Base-by-base conservation (phyloP, 2,329 filamentous ascomycete genomes). In the Chaetomium sp. region DNA sequence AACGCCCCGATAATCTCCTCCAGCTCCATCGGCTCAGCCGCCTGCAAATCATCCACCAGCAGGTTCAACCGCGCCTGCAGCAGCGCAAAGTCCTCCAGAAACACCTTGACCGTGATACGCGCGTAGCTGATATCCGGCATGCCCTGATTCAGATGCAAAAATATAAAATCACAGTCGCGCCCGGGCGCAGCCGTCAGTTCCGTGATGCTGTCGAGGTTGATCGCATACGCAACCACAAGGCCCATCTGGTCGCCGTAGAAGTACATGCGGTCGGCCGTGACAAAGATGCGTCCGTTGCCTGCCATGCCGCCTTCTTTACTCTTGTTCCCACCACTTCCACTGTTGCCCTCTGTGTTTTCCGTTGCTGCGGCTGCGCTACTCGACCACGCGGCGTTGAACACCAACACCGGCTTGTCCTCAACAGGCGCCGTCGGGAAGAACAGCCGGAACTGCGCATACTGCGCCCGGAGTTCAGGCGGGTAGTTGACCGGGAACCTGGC, bases 221-320 rank as follows among this genome's bases (percentile, higher is more conserved):
- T 82, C 12, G 82, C 82, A 50, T 91, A 92, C 1, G 92, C 88
- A 38, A 96, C 79, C 0, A 97, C 87, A 5, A 99, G 79, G 5
- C 94, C 94, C 69, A 96, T 85, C 67, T 96, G 89, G 66, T 97
- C 88, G 64, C 91, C 95, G 72, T 96, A 99, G 68, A 99, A 97
- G 70, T 95, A 97, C 69, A 99, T 85, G 61, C 91, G 88, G 59
- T 87, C 85, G 0, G 86, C 79, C 0, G 92, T 97, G 57, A 96
- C 85, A 69, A 95, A 99, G 32, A 95, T 85, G 52, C 94, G 84
- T 0, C 94, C 81, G 54, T 80, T 80, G 14, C 80, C 79, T 27
- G 77, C 72, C 62, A 97, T 89, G 58, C 67, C 70, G 12, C 67
- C 70, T 3, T 71, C 69, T 6, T 74, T 72, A n/a, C 70, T 68